phyloP scores from a whole-genome alignment of 345 rosid genomes.

The Gossypium arboreum region DNA sequence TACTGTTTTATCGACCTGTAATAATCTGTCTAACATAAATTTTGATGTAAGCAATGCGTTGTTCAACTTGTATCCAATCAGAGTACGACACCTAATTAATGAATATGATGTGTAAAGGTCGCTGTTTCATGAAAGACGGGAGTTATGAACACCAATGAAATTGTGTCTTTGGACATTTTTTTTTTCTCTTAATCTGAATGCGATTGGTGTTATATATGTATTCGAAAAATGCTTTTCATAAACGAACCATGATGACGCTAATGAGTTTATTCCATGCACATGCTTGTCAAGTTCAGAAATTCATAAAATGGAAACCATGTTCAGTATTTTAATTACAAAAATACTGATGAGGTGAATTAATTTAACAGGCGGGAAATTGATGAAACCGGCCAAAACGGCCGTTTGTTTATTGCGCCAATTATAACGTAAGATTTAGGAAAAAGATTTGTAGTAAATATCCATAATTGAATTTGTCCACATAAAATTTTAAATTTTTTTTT shows the following conservation, averaged over 20 bases:
- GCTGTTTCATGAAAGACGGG: not conserved
- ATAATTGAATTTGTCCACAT: too few relatives aligned
- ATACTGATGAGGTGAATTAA: not conserved
- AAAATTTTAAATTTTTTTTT: too few relatives aligned
- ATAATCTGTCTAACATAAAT: not conserved
- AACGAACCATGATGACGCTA: not conserved
- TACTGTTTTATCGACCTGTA: not conserved
- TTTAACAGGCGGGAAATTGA: not conserved
- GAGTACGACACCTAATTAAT: not conserved
- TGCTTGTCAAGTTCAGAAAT: not conserved
- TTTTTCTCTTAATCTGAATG: not conserved
- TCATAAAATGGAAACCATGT: not conserved
- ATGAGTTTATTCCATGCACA: not conserved
- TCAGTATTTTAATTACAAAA: not conserved
- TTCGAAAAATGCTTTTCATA: not conserved
- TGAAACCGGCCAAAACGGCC: too few relatives aligned
- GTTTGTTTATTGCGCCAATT: too few relatives aligned
- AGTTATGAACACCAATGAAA: not conserved
- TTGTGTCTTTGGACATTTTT: not conserved
- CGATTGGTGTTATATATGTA: not conserved
- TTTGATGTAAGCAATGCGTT: not conserved
- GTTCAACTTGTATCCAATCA: constrained; percentile 7
- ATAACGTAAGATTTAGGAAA: too few relatives aligned
- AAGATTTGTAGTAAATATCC: too few relatives aligned
- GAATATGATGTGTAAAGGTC: not conserved